Conservation (phyloP, 805 yeast genomes). For the Ogataea paradorogensis region DNA sequence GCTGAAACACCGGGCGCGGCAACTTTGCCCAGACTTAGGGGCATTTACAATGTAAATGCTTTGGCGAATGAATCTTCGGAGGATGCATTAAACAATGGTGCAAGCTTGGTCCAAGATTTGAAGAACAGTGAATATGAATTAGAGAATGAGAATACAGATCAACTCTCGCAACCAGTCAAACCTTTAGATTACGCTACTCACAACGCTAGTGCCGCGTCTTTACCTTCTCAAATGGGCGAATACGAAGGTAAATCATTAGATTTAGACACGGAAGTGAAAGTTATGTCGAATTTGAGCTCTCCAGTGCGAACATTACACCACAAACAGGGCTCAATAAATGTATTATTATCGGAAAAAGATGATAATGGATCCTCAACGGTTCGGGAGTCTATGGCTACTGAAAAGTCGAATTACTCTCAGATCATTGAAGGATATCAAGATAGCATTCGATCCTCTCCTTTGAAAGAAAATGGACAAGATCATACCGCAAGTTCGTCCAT, state of each 20-base stretch:
- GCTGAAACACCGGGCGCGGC: background rate
- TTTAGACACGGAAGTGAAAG: constrained; percentile 16
- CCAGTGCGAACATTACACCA: constrained; percentile 14
- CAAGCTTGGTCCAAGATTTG: constrained; percentile 4
- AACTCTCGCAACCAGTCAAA: background rate
- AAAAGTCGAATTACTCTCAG: constrained; percentile 9
- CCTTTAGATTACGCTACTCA: background rate
- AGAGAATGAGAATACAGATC: background rate
- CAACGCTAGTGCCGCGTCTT: constrained; percentile 4
- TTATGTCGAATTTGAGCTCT: constrained; percentile 14
- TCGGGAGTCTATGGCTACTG: constrained; percentile 7
- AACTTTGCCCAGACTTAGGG: constrained; percentile 29
- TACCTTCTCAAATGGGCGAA: constrained; percentile 19
- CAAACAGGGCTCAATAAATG: constrained; percentile 13
- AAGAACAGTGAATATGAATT: constrained; percentile 12
- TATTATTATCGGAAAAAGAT: constrained; percentile 2
- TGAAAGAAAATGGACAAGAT: background rate
- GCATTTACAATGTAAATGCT: constrained; percentile 30
- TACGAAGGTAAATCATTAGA: constrained; percentile 14
- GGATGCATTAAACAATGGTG: constrained; percentile 1
- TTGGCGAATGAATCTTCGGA: constrained; percentile 18
- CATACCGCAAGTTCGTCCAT: background rate
- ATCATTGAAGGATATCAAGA: constrained; percentile 14
- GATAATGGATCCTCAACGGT: background rate
- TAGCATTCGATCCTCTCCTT: background rate